Base-by-base conservation (phyloP, 192 early-diverging fungal genomes). In the Coemansia sp. region DNA sequence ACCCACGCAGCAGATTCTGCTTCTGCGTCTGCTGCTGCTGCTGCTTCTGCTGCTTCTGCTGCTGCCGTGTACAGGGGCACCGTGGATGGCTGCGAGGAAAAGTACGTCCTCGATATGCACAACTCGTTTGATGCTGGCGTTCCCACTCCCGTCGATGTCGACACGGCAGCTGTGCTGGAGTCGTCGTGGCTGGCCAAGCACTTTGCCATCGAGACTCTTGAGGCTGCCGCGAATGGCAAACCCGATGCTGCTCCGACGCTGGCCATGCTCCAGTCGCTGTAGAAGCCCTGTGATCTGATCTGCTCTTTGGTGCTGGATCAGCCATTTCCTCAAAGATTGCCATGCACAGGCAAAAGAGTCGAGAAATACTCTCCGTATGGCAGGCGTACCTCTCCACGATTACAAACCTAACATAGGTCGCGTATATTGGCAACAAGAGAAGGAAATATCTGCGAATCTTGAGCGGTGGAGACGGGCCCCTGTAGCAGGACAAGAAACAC, bases 61-160 rank as follows among this genome's bases (percentile, higher is more conserved):
- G 76, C 72, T 21, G 80, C 80, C 10, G 56, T 74, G 19, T 83
- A 83, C 66, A 71, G 66, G 26, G 80, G 80, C 41, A 77, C 80
- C 6, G 70, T 83, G 37, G 76, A 67, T 2, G 80, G 80, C 41
- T 75, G 77, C 61, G 54, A 65, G 1, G 72, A 67, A 15, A 60
- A 68, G 15, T 58, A 51, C 32, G 67, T 68, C 10, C 65, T 83
- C 18, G 80, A 83, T 66, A 74, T 61, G 43, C 54, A 65, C 18
- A 74, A 63, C 71, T 61, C 69, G 47, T 83, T 83, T 56, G 75
- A 74, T 45, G 76, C 80, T 10, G 48, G 77, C 15, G 40, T 65
- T 0, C 75, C 80, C 8, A 70, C 74, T 22, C 55, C 68, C 3
- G 80, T 83, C 51, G 68, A 71, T 49, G 80, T 68, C 40, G 77